phyloP scores from a whole-genome alignment of 1,284 basidiomycete species.

The Anthracocystis panici-leucophaei region DNA sequence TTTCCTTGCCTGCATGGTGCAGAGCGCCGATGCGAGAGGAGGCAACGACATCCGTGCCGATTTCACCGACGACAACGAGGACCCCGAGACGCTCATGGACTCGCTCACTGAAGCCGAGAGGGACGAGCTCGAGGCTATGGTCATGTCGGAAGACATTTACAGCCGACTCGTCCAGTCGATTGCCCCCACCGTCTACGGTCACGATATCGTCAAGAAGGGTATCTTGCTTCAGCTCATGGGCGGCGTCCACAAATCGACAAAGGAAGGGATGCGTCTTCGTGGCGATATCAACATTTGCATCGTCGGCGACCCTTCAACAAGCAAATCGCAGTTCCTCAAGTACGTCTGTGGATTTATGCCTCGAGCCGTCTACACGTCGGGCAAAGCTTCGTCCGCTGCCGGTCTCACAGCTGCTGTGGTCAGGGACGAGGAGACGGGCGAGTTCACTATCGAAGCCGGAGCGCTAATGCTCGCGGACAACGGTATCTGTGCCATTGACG shows the following conservation, averaged over 20 bases:
- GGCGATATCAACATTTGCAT: constrained; percentile 99
- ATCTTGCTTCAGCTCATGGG: constrained; percentile 98
- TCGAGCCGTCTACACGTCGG: constrained; percentile 97
- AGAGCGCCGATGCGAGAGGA: constrained; percentile 80
- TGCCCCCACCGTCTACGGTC: constrained; percentile 93
- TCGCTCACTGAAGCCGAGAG: constrained; percentile 93
- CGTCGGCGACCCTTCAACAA: constrained; percentile 95
- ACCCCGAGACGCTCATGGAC: constrained; percentile 83
- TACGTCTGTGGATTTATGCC: constrained; percentile 99
- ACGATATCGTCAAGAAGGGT: constrained; percentile 81
- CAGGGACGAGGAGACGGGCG: constrained; percentile 97
- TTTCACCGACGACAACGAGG: constrained; percentile 84
- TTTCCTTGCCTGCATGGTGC: constrained; percentile 97
- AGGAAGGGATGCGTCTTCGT: constrained; percentile 94
- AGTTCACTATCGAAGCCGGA: constrained; percentile 96
- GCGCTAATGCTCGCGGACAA: constrained; percentile 99
- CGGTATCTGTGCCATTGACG: constrained; percentile 99
- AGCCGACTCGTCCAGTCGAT: constrained; percentile 92
- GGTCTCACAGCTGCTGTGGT: constrained; percentile 99
- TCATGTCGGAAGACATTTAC: constrained; percentile 92
- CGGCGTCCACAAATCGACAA: constrained; percentile 97
- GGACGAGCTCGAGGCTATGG: constrained; percentile 93
- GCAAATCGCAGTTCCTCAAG: constrained; percentile 99
- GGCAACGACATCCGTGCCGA: constrained; percentile 73
- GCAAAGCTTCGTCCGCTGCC: constrained; percentile 97